Evolutionary conservation across 2,329 filamentous ascomycete genomes (phyloP), one percentile per base, ranked within the genome.

Genomic region (Thielaviopsis populi): DNA sequence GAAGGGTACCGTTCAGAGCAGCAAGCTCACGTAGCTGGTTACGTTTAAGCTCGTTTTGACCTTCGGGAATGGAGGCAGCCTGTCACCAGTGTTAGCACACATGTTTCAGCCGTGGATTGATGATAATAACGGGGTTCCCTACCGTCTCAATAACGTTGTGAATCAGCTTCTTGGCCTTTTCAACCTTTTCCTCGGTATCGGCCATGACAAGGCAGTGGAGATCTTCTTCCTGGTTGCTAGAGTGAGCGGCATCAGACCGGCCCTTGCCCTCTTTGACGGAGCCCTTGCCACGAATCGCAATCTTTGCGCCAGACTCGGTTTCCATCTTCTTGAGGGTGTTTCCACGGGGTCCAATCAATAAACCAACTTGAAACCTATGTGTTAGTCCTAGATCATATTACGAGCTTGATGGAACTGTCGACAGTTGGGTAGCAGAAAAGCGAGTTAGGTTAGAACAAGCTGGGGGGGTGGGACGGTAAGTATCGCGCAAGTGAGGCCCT

Each of bases 271-370:
- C 94, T 78, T 99, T 99, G 74, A 99, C 94, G 71, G 94, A 99
- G 74, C 94, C 94, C 78, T 99, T 99, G 80, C 94, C 94, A 77
- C 94, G 92, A 74, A 99, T 99, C 70, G 94, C 94, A 79, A 99
- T 99, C 77, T 99, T 99, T 75, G 94, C 94, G 68, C 87, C 87
- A 65, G 94, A 99, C 78, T 99, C 91, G 72, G 87, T 84, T 76
- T 99, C 94, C 94, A 99, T 99, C 77, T 96, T 99, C 81, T 99
- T 99, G 74, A 99, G 79, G 70, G 94, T 99, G 76, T 99, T 99
- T 78, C 94, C 94, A 92, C 94, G 94, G 78, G 94, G 94, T 78
- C 94, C 94, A 85, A 99, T 99, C 77, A 99, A 91, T 83, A 99
- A 86, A 78, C 94, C 94, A 85, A 99, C 94, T 99, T 96, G 78